These are phyloP conservation scores for Colletotrichum aenigma DNA, from an alignment of 2,329 filamentous ascomycete species.

Conservation along the genomic window DNA sequence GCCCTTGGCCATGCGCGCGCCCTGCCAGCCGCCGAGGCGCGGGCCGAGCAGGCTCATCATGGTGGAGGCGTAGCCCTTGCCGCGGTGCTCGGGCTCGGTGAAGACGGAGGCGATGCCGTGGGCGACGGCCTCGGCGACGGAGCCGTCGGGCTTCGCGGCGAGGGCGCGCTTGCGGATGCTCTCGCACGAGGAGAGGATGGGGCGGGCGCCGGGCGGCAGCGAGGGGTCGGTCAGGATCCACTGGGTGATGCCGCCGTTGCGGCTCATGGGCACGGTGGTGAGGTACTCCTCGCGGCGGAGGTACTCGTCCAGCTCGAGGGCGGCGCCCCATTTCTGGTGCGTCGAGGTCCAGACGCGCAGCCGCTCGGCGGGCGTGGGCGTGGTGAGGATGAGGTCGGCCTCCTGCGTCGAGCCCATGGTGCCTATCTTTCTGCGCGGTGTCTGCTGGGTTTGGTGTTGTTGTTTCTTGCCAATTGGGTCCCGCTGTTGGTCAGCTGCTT, in stretches of 20 bases:
- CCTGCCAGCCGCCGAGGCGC: constrained; percentile 42
- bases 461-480: neutral
- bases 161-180: constrained; percentile 65
- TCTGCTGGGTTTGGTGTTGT: neutral
- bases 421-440: neutral
- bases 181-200: constrained; percentile 68
- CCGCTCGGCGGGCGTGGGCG: constrained; percentile 62
- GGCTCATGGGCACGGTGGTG: constrained; percentile 60
- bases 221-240: constrained; percentile 66
- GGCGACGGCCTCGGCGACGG: constrained; percentile 57
- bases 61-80: constrained; percentile 76
- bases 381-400: constrained; percentile 47
- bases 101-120: constrained; percentile 86
- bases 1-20: constrained; percentile 16
- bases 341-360: constrained; percentile 59
- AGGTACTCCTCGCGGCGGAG: constrained; percentile 64
- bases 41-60: constrained; percentile 73
- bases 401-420: constrained; percentile 16
- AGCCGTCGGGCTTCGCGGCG: constrained; percentile 39
- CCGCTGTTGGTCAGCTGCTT: neutral
- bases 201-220: constrained; percentile 44
- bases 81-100: constrained; percentile 68
- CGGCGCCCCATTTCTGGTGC: constrained; percentile 61
- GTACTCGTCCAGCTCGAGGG: constrained; percentile 60
- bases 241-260: constrained; percentile 61